These are phyloP conservation scores for Lactarius indigo DNA, from an alignment of 768 basidiomycete species.

Conservation along the genomic window DNA sequence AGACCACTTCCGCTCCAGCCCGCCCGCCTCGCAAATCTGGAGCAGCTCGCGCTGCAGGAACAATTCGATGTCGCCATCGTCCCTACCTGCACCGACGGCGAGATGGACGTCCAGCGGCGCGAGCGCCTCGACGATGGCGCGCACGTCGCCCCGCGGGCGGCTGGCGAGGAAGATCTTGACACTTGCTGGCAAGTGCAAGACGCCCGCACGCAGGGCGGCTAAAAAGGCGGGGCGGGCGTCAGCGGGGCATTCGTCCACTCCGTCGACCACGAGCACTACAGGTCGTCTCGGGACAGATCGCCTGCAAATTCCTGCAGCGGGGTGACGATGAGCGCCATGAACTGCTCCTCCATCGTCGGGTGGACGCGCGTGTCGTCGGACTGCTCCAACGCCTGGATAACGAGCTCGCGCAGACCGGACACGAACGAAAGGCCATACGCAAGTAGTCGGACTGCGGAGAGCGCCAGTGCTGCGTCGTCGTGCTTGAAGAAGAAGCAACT, in stretches of 20 bases:
- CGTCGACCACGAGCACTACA: constrained; percentile 25
- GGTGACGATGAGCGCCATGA: constrained; percentile 15
- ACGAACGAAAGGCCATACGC: constrained; percentile 23
- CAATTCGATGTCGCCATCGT: constrained; percentile 19
- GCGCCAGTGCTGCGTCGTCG: constrained; percentile 12
- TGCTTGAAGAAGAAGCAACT: constrained; percentile 27
- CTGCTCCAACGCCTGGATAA: constrained; percentile 14
- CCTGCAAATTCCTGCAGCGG: constrained; percentile 18
- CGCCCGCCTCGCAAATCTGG: background rate
- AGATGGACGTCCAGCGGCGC: constrained; percentile 1
- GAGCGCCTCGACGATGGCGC: background rate
- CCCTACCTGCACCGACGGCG: background rate
- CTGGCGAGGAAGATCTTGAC: constrained; percentile 24
- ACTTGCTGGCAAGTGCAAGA: constrained; percentile 14
- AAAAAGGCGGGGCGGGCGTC: constrained; percentile 16
- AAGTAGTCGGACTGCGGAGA: constrained; percentile 21
- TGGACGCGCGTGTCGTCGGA: constrained; percentile 4
- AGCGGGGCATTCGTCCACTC: constrained; percentile 24
- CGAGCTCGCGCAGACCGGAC: constrained; percentile 15
- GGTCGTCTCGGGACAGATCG: constrained; percentile 8
- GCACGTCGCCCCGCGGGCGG: constrained; percentile 21
- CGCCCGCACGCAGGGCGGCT: background rate
- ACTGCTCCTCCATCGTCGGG: constrained; percentile 23
- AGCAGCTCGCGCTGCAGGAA: constrained; percentile 16
- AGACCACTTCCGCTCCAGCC: background rate